Conservation (phyloP, 768 basidiomycete genomes). For the Kwoniella europaea region DNA sequence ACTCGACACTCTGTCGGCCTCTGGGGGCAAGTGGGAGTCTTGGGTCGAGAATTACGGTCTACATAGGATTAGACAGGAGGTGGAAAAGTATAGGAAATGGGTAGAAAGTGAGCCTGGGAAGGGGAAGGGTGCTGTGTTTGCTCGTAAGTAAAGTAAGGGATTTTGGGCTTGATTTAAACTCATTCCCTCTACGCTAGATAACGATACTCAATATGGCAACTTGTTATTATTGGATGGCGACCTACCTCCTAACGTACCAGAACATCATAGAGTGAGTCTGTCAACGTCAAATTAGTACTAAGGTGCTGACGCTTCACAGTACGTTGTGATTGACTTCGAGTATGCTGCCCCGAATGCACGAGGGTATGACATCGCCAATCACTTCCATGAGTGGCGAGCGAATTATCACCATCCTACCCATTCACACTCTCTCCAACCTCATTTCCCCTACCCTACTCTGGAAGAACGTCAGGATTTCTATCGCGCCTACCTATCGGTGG, state of each 20-base stretch:
- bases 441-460: conserved; percentile 71
- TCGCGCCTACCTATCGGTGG: conserved; percentile 71
- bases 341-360: conserved; percentile 92
- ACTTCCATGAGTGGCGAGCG: conserved; percentile 96
- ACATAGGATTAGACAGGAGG: conserved; percentile 67
- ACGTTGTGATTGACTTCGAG: conserved; percentile 97
- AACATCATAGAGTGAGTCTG: conserved; percentile 73
- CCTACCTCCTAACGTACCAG: conserved; percentile 64
- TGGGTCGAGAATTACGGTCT: conserved; percentile 67
- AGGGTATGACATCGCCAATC: conserved; percentile 94
- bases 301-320: conserved; percentile 60
- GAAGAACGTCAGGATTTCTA: conserved; percentile 83
- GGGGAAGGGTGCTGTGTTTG: conserved; percentile 66
- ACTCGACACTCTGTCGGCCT: conserved; percentile 62
- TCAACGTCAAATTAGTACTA: too few relatives aligned
- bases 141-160: conserved; percentile 48
- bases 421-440: conserved; percentile 58
- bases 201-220: conserved; percentile 96
- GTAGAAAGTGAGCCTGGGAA: conserved; percentile 67
- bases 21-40: conserved; percentile 49
- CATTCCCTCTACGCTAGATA: conserved; percentile 65
- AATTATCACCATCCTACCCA: conserved; percentile 71
- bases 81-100: conserved; percentile 75
- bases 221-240: conserved; percentile 70
- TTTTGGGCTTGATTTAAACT: too few relatives aligned